Base-by-base conservation (phyloP, 1,139 yeast species). In the Suhomyces wounanorum region DNA sequence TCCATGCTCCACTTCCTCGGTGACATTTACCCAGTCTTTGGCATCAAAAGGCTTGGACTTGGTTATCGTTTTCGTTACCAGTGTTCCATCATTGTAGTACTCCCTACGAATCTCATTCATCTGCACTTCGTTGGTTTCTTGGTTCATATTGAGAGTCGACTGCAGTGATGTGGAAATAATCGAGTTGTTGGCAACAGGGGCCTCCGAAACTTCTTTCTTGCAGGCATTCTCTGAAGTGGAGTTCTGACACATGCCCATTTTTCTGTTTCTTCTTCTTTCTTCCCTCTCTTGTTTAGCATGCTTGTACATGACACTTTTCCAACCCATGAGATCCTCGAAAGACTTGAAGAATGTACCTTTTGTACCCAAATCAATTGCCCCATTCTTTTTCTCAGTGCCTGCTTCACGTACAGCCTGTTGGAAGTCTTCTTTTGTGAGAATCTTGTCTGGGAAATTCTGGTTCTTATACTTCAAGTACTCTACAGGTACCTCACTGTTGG, bases 1-100 rank as follows among this genome's bases (percentile, higher is more conserved):
- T 11, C 46, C 49, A 17, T 40, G 46, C 8, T 52, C 51, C 8
- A 55, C 59, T 14, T 59, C 58, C 45, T 71, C 72, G 14, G 59
- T 58, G 8, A 69, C 67, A 37, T 55, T 63, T 9, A 54, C 60
- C 77, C 78, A 73, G 4, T 67, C 68, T 5, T 53, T 53, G 3
- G 75, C 64, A 11, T 69, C 75, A 43, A 64, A 50, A 2, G 79
- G 77, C 54, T 68, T 75, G 45, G 68, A 55, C 59, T 75, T 79
- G 44, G 68, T 70, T 42, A 70, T 61, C 46, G 72, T 75, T 45
- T 66, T 72, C 10, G 74, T 65, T 7, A 63, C 56, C 30, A 82
- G 79, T 4, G 87, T 78, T 8, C 96, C 96, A 63, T 90, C 96
- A 39, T 70, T 76, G 62, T 72, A 89, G 58, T 75, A 78, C 56